Conservation (phyloP, 2,329 filamentous ascomycete species). For the Microsporum canis region DNA sequence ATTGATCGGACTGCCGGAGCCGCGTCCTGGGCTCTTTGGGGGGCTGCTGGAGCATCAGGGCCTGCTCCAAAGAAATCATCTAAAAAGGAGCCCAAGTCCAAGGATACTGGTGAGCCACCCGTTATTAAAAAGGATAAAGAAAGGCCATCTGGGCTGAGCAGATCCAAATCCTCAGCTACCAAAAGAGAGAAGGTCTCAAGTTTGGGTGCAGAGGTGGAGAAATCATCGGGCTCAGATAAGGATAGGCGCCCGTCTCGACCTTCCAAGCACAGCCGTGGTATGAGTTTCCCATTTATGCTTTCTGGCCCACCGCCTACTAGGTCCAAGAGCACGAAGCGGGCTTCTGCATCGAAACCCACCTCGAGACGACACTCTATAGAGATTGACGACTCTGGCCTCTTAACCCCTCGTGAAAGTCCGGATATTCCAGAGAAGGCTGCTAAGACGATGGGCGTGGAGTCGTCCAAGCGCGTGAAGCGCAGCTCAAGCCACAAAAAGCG, state of each 20-base stretch:
- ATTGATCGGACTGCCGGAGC: constrained; percentile 56
- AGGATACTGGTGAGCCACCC: constrained; percentile 24
- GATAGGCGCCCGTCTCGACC: constrained; percentile 46
- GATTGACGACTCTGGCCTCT: constrained; percentile 49
- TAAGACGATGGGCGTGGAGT: constrained; percentile 55
- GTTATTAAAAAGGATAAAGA: constrained; percentile 24
- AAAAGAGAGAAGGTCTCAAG: constrained; percentile 45
- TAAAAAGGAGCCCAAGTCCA: constrained; percentile 40
- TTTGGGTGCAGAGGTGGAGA: constrained; percentile 46
- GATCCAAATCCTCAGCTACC: constrained; percentile 48
- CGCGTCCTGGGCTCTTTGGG: constrained; percentile 69
- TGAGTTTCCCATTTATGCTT: constrained; percentile 56
- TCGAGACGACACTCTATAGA: constrained; percentile 61
- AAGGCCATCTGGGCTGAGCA: constrained; percentile 31
- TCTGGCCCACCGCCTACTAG: constrained; percentile 48
- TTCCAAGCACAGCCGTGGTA: constrained; percentile 45
- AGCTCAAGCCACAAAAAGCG: constrained; percentile 16
- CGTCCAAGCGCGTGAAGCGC: constrained; percentile 38
- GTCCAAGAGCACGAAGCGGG: constrained; percentile 54
- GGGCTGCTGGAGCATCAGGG: constrained; percentile 33
- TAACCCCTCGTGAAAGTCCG: constrained; percentile 57
- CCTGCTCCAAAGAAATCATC: constrained; percentile 32
- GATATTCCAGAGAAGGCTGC: constrained; percentile 65
- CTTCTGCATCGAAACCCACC: constrained; percentile 41
- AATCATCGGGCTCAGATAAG: constrained; percentile 64